These are phyloP conservation scores for Verticillium longisporum DNA, from an alignment of 2,329 filamentous ascomycete species.

Conservation along the genomic window DNA sequence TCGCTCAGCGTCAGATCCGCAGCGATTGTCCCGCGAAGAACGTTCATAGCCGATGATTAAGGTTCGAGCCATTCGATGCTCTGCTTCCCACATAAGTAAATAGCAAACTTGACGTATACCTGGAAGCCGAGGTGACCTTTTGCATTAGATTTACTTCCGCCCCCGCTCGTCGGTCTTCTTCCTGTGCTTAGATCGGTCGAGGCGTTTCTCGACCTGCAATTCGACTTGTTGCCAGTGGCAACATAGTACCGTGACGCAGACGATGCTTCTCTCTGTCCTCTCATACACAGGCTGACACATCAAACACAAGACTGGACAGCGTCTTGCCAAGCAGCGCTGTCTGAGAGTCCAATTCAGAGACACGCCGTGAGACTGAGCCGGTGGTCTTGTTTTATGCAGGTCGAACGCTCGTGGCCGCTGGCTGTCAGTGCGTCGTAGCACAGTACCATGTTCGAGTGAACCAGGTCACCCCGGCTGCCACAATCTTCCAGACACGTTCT, in stretches of 20 bases:
- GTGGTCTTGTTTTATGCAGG: neutral
- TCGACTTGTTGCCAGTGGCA: neutral
- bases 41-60: too few relatives aligned
- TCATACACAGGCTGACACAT: neutral
- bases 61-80: neutral
- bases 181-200: neutral
- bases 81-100: neutral
- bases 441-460: neutral
- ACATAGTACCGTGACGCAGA: neutral
- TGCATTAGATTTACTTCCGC: neutral
- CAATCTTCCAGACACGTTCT: slow-evolving; percentile 9
- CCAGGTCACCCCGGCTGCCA: slow-evolving; percentile 9
- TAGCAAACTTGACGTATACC: neutral
- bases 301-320: too few relatives aligned
- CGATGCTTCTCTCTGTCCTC: neutral
- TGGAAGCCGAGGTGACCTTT: neutral
- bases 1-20: too few relatives aligned
- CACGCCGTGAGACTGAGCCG: neutral
- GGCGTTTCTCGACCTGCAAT: neutral
- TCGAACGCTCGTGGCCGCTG: neutral
- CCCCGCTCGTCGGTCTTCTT: neutral
- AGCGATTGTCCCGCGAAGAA: too few relatives aligned
- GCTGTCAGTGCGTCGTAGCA: neutral
- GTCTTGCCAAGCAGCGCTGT: neutral
- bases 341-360: neutral